phyloP scores from a whole-genome alignment of 1,284 basidiomycete species.

The Cryptococcus maquisensis region DNA sequence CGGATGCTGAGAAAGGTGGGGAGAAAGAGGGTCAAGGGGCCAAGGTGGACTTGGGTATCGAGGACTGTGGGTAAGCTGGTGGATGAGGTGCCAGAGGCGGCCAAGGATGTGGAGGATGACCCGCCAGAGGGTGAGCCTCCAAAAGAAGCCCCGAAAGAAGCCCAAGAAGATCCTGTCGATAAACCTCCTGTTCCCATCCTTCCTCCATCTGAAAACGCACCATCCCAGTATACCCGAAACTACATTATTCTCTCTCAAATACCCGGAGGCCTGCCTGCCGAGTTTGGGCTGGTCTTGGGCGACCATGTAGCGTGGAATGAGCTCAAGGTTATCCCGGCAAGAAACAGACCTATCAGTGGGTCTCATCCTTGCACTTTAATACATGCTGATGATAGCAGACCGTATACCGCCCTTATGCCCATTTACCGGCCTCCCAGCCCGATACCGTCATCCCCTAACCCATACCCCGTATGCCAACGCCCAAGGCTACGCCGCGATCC shows the following conservation, averaged over 20 bases:
- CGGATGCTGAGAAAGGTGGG: constrained; percentile 48
- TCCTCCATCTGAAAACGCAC: background rate
- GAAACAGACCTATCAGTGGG: constrained; percentile 47
- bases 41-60: constrained; percentile 51
- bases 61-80: constrained; percentile 45
- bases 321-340: constrained; percentile 43
- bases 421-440: constrained; percentile 51
- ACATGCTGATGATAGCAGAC: constrained; percentile 20
- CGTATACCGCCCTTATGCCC: constrained; percentile 47
- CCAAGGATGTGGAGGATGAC: background rate
- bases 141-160: background rate
- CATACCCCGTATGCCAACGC: constrained; percentile 48
- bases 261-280: constrained; percentile 46
- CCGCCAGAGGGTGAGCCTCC: background rate
- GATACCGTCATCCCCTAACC: constrained; percentile 51
- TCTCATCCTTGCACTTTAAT: background rate
- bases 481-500: constrained; percentile 47
- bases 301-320: constrained; percentile 51
- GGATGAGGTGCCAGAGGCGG: constrained; percentile 17
- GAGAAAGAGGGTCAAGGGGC: constrained; percentile 50
- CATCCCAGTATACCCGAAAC: constrained; percentile 41
- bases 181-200: background rate
- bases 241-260: constrained; percentile 50
- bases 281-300: constrained; percentile 50
- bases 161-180: background rate